Percentiles rank a stretch among this genome's conserved stretches.
Evolutionary conservation across 345 rosid genomes (phyloP).

Genomic region (Trapa incisa): DNA sequence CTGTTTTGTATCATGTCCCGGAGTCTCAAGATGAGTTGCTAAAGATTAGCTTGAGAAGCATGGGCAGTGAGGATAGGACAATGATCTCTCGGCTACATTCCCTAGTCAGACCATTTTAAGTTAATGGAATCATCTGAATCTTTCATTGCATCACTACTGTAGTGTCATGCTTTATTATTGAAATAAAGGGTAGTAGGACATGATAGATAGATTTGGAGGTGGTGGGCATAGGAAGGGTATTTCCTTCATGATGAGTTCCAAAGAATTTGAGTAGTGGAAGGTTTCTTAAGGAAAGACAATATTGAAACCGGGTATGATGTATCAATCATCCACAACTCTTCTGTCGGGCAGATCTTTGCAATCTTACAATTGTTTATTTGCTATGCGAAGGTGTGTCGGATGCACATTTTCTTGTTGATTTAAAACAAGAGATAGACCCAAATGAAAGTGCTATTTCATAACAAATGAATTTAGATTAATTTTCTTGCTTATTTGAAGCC

Average conservation of each 20-base stretch:
- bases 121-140: neutral
- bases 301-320: too few relatives aligned
- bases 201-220: constrained; percentile 40
- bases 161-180: neutral
- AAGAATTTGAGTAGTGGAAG: constrained; percentile 46
- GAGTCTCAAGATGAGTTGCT: constrained; percentile 40
- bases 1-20: constrained; percentile 47
- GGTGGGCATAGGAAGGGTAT: constrained; percentile 67
- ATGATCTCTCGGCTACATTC: constrained; percentile 27
- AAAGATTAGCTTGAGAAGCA: constrained; percentile 63
- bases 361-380: too few relatives aligned
- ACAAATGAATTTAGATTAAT: too few relatives aligned
- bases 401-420: too few relatives aligned
- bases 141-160: neutral
- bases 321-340: too few relatives aligned
- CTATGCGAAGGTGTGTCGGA: too few relatives aligned
- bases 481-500: too few relatives aligned
- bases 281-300: neutral
- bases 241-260: constrained; percentile 43
- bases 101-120: neutral
- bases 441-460: too few relatives aligned
- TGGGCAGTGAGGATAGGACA: constrained; percentile 49
- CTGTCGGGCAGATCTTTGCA: too few relatives aligned
- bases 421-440: too few relatives aligned
- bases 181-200: neutral